Base-by-base conservation (phyloP, 495 filamentous ascomycete species). In the Penicillium longicatenatum region DNA sequence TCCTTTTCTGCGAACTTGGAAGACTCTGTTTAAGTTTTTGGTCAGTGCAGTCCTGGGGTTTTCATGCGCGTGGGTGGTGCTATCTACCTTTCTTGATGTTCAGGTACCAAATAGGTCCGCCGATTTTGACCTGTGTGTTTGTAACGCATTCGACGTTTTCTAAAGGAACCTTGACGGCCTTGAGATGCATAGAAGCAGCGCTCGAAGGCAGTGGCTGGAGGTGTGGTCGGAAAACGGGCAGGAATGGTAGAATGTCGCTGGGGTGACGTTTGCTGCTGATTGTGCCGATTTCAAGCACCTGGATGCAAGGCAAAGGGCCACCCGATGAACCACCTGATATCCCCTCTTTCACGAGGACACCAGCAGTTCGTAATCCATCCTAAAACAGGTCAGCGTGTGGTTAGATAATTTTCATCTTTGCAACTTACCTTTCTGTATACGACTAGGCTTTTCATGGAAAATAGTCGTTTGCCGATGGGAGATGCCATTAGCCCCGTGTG, bases 71-170 rank as follows among this genome's bases (percentile, higher is more conserved):
- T 17, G 14, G 11, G 22, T 20, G 39, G 35, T 26, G 21, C 12
- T 24, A n/a, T 6, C 9, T 65, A 78, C 74, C 73, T 71, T 76
- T 79, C 54, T 75, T 78, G 33, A 79, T 74, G 51, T 74, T 73
- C 44, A 78, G 63, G 35, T 75, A 74, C 72, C 69, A 80, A 20
- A 69, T 63, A n/a, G 75, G 74, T 10, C 73, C 70, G n/a, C 65
- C 75, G 11, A 86, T 78, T 60, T 88, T 89, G 51, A 91, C 78
- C 35, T 88, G 64, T 3, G 86, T 90, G 50, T 82, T 83, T 2
- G 93, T 96, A 31, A 98, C 74, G 57, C 88, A 92, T 59, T 96
- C 92, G 11, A 96, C 63, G 60, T 96, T 91, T 12, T 70, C 70
- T 5, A 96, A 68, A 0, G 85, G 86, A 17, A 96, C 78, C 37